A percentile compares a stretch with the other conserved stretches of the same genome.
Evolutionary conservation across 306 rosid genomes (phyloP).

Genomic region (Vigna trinervia): DNA sequence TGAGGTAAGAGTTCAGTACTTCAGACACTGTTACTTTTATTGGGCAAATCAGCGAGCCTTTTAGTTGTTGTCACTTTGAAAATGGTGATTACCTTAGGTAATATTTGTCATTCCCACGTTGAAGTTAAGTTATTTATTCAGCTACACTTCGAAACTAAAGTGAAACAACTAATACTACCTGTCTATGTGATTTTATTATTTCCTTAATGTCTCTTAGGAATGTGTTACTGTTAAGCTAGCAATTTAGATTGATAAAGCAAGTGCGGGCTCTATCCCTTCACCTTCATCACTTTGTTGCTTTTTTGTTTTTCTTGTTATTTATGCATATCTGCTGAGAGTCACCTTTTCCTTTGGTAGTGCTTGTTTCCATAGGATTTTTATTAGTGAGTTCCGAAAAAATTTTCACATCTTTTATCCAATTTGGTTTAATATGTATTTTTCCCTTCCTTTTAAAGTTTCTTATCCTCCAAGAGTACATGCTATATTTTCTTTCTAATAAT

Average conservation of each 20-base stretch:
- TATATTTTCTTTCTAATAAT: constrained; percentile 13
- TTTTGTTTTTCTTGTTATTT: constrained; percentile 31
- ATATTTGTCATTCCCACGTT: constrained; percentile 32
- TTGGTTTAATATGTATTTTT: neutral
- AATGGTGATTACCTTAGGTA: constrained; percentile 27
- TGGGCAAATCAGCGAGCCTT: constrained; percentile 27
- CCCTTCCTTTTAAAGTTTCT: constrained; percentile 20
- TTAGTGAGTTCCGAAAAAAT: constrained; percentile 16
- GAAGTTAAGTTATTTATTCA: constrained; percentile 12
- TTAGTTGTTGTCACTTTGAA: constrained; percentile 34
- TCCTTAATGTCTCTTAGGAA: constrained; percentile 26
- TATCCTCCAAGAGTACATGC: constrained; percentile 20
- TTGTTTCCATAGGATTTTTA: constrained; percentile 9
- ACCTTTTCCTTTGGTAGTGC: constrained; percentile 3
- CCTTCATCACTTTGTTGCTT: constrained; percentile 2
- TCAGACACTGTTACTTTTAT: constrained; percentile 33
- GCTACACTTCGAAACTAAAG: constrained; percentile 25
- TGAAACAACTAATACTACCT: constrained; percentile 14
- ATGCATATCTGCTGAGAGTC: constrained; percentile 22
- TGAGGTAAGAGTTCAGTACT: constrained; percentile 66
- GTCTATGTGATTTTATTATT: constrained; percentile 20
- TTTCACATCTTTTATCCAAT: constrained; percentile 20
- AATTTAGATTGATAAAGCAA: constrained; percentile 31
- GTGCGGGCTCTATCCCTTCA: constrained; percentile 32
- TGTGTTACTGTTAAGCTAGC: constrained; percentile 22